Percentiles rank a stretch among this genome's conserved stretches.
These are phyloP conservation scores for Ascochyta fabae DNA, from an alignment of 2,329 filamentous ascomycete species.

Conservation along the genomic window DNA sequence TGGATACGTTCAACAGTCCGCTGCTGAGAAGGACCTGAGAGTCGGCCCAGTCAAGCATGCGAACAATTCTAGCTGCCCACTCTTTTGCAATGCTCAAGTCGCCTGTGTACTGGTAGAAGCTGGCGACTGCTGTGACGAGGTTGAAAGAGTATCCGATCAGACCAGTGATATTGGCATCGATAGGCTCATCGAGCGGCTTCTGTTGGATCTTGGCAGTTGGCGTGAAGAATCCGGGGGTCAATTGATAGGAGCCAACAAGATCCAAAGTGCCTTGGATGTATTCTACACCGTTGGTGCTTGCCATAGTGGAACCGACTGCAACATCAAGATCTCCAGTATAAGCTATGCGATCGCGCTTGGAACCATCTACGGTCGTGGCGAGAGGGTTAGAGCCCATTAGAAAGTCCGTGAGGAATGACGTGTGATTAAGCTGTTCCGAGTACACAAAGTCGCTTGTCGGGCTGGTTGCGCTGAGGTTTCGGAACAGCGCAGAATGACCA, in stretches of 20 bases:
- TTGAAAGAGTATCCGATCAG: slow-evolving; percentile 48
- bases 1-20: slow-evolving; percentile 35
- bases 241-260: slow-evolving; percentile 40
- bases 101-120: slow-evolving; percentile 39
- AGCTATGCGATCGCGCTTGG: slow-evolving; percentile 44
- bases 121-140: slow-evolving; percentile 36
- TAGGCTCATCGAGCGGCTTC: slow-evolving; percentile 17
- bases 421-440: slow-evolving; percentile 32
- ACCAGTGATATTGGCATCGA: slow-evolving; percentile 38
- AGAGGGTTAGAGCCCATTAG: slow-evolving; percentile 46
- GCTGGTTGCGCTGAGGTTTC: slow-evolving; percentile 22
- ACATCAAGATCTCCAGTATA: slow-evolving; percentile 46
- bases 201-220: slow-evolving; percentile 46
- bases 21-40: slow-evolving; percentile 30
- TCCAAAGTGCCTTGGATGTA: slow-evolving; percentile 37
- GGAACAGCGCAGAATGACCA: slow-evolving; percentile 36
- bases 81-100: slow-evolving; percentile 29
- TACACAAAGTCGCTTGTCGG: slow-evolving; percentile 26
- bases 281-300: slow-evolving; percentile 35
- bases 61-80: slow-evolving; percentile 36
- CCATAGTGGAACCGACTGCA: slow-evolving; percentile 30
- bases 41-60: slow-evolving; percentile 48
- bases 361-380: slow-evolving; percentile 46
- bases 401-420: slow-evolving; percentile 42
- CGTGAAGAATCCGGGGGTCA: slow-evolving; percentile 41